These are phyloP conservation scores for Actinomucor elegans DNA, from an alignment of 371 early-diverging fungal species.

Conservation along the genomic window DNA sequence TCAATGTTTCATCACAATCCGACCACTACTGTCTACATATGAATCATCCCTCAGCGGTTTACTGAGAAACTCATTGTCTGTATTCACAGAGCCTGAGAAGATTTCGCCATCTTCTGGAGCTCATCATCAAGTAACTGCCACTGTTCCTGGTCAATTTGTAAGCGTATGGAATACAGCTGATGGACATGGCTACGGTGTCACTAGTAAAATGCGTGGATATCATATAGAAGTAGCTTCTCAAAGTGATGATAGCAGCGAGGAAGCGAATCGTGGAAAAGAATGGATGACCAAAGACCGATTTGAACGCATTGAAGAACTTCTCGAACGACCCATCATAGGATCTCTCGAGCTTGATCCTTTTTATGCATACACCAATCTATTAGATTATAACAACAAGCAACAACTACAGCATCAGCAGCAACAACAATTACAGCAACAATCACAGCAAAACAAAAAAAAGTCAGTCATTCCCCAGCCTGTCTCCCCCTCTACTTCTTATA, in stretches of 20 bases:
- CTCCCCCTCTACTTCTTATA: slow-evolving; percentile 39
- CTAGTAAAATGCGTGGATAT: slow-evolving; percentile 60
- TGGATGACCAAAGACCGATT: slow-evolving; percentile 63
- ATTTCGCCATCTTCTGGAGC: slow-evolving; percentile 53
- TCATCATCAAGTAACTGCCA: slow-evolving; percentile 48
- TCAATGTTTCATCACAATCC: slow-evolving; percentile 69
- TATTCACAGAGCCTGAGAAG: slow-evolving; percentile 61
- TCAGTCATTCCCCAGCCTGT: slow-evolving; percentile 33
- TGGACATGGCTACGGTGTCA: slow-evolving; percentile 65
- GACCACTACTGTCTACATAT: slow-evolving; percentile 62
- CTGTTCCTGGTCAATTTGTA: slow-evolving; percentile 57
- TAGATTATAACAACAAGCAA: slow-evolving; percentile 5
- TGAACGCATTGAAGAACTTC: slow-evolving; percentile 52
- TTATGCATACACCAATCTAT: slow-evolving; percentile 52
- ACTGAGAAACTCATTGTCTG: slow-evolving; percentile 51
- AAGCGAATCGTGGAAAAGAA: slow-evolving; percentile 42
- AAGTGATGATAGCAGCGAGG: slow-evolving; percentile 35
- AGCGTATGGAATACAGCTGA: slow-evolving; percentile 60
- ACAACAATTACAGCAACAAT: background rate
- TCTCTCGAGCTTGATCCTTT: slow-evolving; percentile 63
- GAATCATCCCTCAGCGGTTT: slow-evolving; percentile 65
- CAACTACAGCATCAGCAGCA: background rate
- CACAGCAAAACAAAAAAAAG: background rate
- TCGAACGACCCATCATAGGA: slow-evolving; percentile 63
- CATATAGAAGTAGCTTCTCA: slow-evolving; percentile 46